Evolutionary conservation across 2,329 filamentous ascomycete genomes (phyloP), one percentile per base, ranked within the genome.

Genomic region (Aureobasidium sp.): DNA sequence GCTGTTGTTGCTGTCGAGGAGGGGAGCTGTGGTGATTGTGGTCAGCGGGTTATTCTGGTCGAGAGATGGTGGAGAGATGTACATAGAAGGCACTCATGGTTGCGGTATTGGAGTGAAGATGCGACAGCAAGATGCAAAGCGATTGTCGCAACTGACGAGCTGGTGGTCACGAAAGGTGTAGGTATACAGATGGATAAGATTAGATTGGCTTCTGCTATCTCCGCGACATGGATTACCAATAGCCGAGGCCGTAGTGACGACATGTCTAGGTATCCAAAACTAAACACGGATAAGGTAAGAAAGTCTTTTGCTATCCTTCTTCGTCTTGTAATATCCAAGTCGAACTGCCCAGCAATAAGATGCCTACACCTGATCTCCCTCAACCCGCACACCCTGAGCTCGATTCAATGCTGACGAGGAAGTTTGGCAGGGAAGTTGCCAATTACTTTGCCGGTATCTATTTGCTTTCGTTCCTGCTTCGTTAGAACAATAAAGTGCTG

Each of bases 391-490:
- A 86, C 72, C 74, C 79, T 62, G 77, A 81, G 65, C 74, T 82
- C 67, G 84, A 86, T 71, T 85, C 83, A 41, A 90, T 91, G 85
- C 79, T 94, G 69, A 84, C 86, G 67, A 80, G 84, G 63, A 90
- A 87, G 71, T 93, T 91, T 75, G 90, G 90, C 74, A 86, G 83
- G 67, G 90, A 93, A 75, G 80, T 90, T 64, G 83, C 87, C 71
- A 94, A 93, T 76, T 94, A 94, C 82, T 94, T 92, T 75, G 85
- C 88, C 54, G 80, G 76, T 77, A 69, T 11, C 3, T 27, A 21
- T 10, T 15, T 9, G 4, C 30, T 7, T 34, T 25, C 25, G 10
- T 15, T 7, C 2, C 9, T 44, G 11, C 42, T 36, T 21, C 29
- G 3, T 21, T 25, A 21, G 11, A 13, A 58, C 8, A 10, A 27